phyloP scores from a whole-genome alignment of 345 rosid species.

The Populus davidiana region DNA sequence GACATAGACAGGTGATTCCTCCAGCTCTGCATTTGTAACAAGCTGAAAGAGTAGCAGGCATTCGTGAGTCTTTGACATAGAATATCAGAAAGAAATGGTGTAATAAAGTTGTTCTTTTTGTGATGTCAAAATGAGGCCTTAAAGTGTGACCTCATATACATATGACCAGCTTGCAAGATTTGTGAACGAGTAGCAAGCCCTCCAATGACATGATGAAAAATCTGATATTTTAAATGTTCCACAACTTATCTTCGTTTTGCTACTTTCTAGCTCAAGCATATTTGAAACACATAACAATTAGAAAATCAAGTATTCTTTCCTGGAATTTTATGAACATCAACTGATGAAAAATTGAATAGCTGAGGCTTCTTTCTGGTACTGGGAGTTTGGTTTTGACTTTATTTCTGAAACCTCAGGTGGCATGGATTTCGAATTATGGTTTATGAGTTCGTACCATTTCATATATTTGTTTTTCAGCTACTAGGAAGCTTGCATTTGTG shows the following conservation, averaged over 20 bases:
- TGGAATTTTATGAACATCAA: too few relatives aligned
- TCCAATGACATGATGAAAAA: too few relatives aligned
- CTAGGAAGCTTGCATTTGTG: too few relatives aligned
- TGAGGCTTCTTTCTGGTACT: neutral
- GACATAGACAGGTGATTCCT: conserved; percentile 48
- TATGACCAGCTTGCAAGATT: neutral
- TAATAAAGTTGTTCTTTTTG: neutral
- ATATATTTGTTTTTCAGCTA: too few relatives aligned
- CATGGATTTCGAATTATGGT: neutral
- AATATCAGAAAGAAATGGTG: neutral
- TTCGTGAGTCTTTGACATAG: neutral
- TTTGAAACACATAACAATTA: too few relatives aligned
- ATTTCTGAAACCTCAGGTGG: neutral
- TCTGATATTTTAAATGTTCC: too few relatives aligned
- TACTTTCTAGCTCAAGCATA: too few relatives aligned
- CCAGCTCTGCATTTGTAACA: conserved; percentile 45
- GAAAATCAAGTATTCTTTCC: too few relatives aligned
- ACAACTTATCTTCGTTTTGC: too few relatives aligned
- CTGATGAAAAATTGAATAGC: too few relatives aligned
- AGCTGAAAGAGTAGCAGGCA: conserved; percentile 37
- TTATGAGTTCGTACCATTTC: neutral
- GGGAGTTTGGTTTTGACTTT: neutral
- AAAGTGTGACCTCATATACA: neutral
- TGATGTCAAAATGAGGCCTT: neutral
- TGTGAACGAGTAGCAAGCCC: too few relatives aligned